Evolutionary conservation across 306 rosid species (phyloP), one percentile per base, ranked within the genome.

Genomic region (Rosa rugosa): DNA sequence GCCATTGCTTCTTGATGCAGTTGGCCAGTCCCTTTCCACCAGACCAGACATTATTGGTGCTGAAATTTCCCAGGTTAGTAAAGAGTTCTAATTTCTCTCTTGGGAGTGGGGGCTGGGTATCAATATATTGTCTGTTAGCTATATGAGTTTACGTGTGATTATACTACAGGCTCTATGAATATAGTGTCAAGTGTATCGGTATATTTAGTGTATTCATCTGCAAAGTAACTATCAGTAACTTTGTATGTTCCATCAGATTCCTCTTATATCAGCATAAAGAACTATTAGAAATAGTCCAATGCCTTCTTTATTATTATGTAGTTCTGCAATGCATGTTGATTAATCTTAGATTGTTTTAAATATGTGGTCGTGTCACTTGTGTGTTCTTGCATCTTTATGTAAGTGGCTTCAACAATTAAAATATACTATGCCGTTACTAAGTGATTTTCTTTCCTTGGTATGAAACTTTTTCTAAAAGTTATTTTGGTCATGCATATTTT

Each of bases 21-120:
- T 92, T 88, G 97, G 99, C 77, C 99, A 92, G 89, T 92, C 97
- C 76, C 95, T 94, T 85, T 89, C 99, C 74, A 94, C 99, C 82
- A 91, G 99, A 84, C 99, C 97, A 27, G 99, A 92, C 83, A 92
- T 94, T 79, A 94, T 92, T 83, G 99, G 99, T 71, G 83, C 86
- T 84, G 99, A 92, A 72, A 92, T 94, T 77, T 85, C 97, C 83
- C 88, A 94, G 99, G 99, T 94, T 82, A 85, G 49, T 36, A 41
- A 18, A 40, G 41, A 46, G 40, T 77, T 69, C 16, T 60, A 18
- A 46, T 36, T 47, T 64, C 31, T 16, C 23, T 34, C 40, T 56
- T 31, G 11, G 18, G 4, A 22, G 41, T 16, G 40, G 27, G 50
- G 75, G 36, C 4, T 46, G 23, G 23, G 38, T 62, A 40, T 83